Evolutionary conservation across 139 green algal species (phyloP), one percentile per base, ranked within the genome.

Genomic region (Tetratostichococcus sp.): DNA sequence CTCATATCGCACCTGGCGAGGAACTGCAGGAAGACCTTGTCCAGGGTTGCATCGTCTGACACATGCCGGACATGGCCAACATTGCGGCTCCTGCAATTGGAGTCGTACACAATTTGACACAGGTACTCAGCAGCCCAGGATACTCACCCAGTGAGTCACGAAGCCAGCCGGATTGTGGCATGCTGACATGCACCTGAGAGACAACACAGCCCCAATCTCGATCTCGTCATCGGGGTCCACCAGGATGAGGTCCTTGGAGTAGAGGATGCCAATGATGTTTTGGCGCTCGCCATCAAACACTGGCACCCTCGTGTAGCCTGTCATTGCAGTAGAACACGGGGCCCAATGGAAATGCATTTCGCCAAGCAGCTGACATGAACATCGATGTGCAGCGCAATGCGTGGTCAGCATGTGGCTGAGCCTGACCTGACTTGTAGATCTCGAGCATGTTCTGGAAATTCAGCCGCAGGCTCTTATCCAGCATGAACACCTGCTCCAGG

Each of bases 211-310:
- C 30, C 74, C 33, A 3, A 93, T 50, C 71, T 93, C 87, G 16
- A 91, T 81, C 75, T 89, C 80, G 75, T 93, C 89, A n/a, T 90
- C 83, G 2, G 87, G 85, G 70, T 93, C 87, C 25, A 93, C 81
- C 32, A 93, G 77, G 67, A 94, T 89, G 32, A 94, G 82, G 74
- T 94, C 89, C 76, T 94, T 94, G 1, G 75, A 79, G 73, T 85
- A 91, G 30, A 94, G 72, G 25, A 94, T 79, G 35, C 84, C 88
- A 19, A 88, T 76, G 33, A 94, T 86, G 75, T 92, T 89, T 23
- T 83, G 43, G 8, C 70, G 68, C 5, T 67, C 26, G 14, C 43
- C 75, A 31, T 89, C 82, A 75, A 85, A 92, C 22, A 94, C 80
- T 23, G 89, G 89, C 35, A 94, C 89, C 25, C 89, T 69, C 57